These are phyloP conservation scores for Dovyalis caffra DNA, from an alignment of 345 rosid species.

Conservation along the genomic window DNA sequence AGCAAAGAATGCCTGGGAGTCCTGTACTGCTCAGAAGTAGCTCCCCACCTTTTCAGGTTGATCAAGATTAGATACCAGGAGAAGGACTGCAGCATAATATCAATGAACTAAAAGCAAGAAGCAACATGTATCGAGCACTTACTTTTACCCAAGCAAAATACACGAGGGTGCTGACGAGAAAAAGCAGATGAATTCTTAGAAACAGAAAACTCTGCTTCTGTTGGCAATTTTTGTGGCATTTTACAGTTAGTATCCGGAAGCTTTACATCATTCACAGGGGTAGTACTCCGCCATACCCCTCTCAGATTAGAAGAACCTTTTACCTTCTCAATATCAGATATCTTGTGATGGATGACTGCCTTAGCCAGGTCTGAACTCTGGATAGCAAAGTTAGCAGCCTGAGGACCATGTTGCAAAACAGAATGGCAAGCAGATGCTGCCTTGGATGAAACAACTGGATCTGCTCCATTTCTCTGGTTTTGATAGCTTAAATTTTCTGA, in stretches of 20 bases:
- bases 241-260: conserved; percentile 8
- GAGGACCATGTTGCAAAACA: conserved; percentile 24
- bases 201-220: conserved; percentile 21
- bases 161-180: conserved; percentile 34
- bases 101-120: neutral
- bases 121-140: conserved; percentile 22
- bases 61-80: conserved; percentile 16
- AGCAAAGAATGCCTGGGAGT: conserved; percentile 44
- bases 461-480: conserved; percentile 18
- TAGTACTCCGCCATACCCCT: conserved; percentile 17
- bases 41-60: conserved; percentile 38
- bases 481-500: conserved; percentile 23
- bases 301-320: conserved; percentile 19
- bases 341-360: conserved; percentile 13
- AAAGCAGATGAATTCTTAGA: conserved; percentile 19
- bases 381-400: conserved; percentile 11
- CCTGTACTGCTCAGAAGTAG: conserved; percentile 55
- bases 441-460: conserved; percentile 19
- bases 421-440: conserved; percentile 17
- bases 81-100: neutral
- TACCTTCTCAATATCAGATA: conserved; percentile 28
- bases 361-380: conserved; percentile 28
- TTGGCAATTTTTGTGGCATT: conserved; percentile 16
- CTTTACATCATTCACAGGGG: conserved; percentile 20
- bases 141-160: conserved; percentile 46